These are phyloP conservation scores for Houttuynia cordata DNA, from an alignment of 164 flowering plant species.

Conservation along the genomic window DNA sequence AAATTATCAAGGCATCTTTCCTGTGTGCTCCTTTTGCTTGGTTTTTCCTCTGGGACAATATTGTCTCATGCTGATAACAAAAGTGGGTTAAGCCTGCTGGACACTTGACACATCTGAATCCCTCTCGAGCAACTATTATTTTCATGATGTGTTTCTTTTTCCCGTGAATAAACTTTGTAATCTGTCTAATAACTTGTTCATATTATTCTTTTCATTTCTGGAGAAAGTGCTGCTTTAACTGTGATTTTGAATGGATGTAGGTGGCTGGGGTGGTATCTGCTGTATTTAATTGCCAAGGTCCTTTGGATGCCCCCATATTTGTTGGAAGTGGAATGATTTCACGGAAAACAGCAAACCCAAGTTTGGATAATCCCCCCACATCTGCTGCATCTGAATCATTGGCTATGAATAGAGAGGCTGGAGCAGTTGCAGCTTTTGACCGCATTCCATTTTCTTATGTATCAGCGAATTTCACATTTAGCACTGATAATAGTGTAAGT, in stretches of 20 bases:
- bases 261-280: constrained; percentile 93
- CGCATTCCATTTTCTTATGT: constrained; percentile 79
- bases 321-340: constrained; percentile 93
- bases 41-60: too few species aligned
- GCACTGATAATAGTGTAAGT: constrained; percentile 86
- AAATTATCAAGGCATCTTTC: too few species aligned
- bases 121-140: too few species aligned
- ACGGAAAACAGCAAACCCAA: constrained; percentile 40
- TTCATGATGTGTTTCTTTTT: too few species aligned
- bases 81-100: too few species aligned
- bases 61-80: too few species aligned
- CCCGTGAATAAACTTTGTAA: too few species aligned
- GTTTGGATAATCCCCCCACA: constrained; percentile 35
- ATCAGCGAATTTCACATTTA: constrained; percentile 90
- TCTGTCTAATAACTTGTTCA: too few species aligned
- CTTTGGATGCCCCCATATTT: constrained; percentile 85
- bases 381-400: constrained; percentile 72
- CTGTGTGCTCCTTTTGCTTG: too few species aligned
- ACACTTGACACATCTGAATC: too few species aligned
- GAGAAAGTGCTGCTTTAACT: background rate
- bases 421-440: constrained; percentile 96
- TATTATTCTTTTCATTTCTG: too few species aligned
- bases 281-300: constrained; percentile 95
- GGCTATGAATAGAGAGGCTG: constrained; percentile 70
- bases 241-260: constrained; percentile 26